Base-by-base conservation (phyloP, 1,139 yeast species). In the Debaryomyces nepalensis region DNA sequence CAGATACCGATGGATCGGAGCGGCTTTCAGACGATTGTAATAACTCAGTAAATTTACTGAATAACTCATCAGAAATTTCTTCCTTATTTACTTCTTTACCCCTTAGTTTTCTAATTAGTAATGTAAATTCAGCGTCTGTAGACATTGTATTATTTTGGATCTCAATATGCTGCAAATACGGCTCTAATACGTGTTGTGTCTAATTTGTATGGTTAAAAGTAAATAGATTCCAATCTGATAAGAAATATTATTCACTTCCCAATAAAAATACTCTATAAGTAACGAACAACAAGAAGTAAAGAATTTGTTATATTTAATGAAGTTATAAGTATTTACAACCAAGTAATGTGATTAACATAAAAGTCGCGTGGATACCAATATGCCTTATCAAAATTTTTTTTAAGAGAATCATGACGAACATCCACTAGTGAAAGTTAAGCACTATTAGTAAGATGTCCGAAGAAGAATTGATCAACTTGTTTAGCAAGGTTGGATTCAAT, bases 401-500 rank as follows among this genome's bases (percentile, higher is more conserved):
- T 14, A 37, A 16, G n/a, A 14, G 27, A 23, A 15, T 23, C 31
- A 21, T 26, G 10, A n/a, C 27, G 19, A 21, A 26, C 18, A 14
- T 31, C 21, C 11, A 15, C 22, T 4, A n/a, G 8, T 24, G 16
- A 10, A 26, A 34, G n/a, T 16, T 14, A 27, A 27, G 19, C 9
- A 18, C n/a, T n/a, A 12, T 7, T 15, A 36, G 15, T 29, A 51
- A 48, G 51, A 12, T 46, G 26, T 37, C 51, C 12, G 65, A 58
- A 37, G 70, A 64, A 40, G 75, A 70, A 42, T 54, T 72, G 37
- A 55, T 61, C n/a, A 48, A 53, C 26, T 70, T 74, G 40, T 84
- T 89, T 54, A 66, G 73, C 49, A 65, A 70, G 39, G 70, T 87
- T 46, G 96, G 96, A 12, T 79, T 88, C 52, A 80, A 77, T 52